Evolutionary conservation across 2,329 filamentous ascomycete genomes (phyloP).

Genomic region (Claviceps maximensis): DNA sequence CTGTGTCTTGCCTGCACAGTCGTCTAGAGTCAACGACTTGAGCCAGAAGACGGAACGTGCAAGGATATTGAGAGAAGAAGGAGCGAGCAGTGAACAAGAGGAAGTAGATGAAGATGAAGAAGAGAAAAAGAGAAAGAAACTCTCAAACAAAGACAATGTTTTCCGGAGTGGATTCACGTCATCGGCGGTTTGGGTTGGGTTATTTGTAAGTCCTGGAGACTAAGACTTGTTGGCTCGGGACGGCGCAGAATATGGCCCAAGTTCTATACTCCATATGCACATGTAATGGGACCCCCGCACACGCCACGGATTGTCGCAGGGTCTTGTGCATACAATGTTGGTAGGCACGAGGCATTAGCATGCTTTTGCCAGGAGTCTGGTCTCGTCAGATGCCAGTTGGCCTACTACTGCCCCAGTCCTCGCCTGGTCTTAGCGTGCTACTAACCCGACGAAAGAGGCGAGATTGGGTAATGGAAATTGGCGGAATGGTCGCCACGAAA

Average conservation of each 20-base stretch:
- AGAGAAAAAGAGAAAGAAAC: background rate
- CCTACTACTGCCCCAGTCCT: background rate
- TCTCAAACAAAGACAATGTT: background rate
- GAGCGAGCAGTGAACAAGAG: background rate
- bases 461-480: conserved; percentile 11
- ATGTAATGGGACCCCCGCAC: background rate
- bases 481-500: background rate
- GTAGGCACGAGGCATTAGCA: background rate
- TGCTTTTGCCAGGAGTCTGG: background rate
- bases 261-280: background rate
- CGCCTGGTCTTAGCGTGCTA: conserved; percentile 2
- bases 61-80: background rate
- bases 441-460: background rate
- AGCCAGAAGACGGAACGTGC: background rate
- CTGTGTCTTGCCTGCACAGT: background rate
- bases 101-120: background rate
- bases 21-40: background rate
- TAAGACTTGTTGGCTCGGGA: background rate
- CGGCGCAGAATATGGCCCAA: background rate
- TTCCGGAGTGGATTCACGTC: background rate
- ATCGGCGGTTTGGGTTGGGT: conserved; percentile 1
- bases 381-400: background rate
- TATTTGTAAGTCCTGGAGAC: background rate
- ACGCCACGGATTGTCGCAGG: background rate
- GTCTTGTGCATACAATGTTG: background rate